Base-by-base conservation (phyloP, 2,329 filamentous ascomycete species). In the Zalaria obscura region DNA sequence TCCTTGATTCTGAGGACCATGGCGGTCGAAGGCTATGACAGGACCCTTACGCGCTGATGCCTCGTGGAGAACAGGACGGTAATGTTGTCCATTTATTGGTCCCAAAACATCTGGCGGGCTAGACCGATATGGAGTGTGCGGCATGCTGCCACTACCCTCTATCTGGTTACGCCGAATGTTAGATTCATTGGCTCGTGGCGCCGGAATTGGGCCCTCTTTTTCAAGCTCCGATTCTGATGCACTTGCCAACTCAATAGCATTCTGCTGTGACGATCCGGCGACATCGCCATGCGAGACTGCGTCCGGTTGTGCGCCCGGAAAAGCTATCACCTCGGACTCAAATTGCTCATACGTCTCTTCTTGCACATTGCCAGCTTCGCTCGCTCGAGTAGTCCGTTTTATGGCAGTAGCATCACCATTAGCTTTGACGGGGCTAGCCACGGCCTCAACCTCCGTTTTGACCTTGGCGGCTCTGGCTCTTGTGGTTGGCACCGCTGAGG, bases 1-100 rank as follows among this genome's bases (percentile, higher is more conserved):
- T n/a, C 56, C 55, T 43, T 58, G 56, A 38, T 59, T 59, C 3
- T 46, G 52, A 5, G 55, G 55, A 5, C 55, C 56, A 5, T 41
- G 35, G n/a, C 47, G 47, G 33, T 46, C 46, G 25, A 56, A 58
- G 18, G 38, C 43, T 25, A 58, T 51, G 42, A 57, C n/a, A n/a
- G n/a, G n/a, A n/a, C n/a, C n/a, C 31, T 55, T 56, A 5, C 46
- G 48, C 7, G 46, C 29, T 18, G 40, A 37, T 26, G 32, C 36
- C 26, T 36, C 40, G 25, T 40, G 38, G 25, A 42, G 6, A 32
- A 47, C 3, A 3, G 4, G 18, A 1, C 26, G 7, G n/a, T 6
- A 2, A 18, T 18, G 18, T 2, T 18, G 18, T 18, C 18, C 2
- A 18, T 9, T 27, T 28, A 25, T 31, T 27, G 29, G 29, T 32